A percentile compares a stretch with the other conserved stretches of the same genome.
Evolutionary conservation across 2,329 filamentous ascomycete genomes (phyloP).

Genomic region (Blastomyces parvus): DNA sequence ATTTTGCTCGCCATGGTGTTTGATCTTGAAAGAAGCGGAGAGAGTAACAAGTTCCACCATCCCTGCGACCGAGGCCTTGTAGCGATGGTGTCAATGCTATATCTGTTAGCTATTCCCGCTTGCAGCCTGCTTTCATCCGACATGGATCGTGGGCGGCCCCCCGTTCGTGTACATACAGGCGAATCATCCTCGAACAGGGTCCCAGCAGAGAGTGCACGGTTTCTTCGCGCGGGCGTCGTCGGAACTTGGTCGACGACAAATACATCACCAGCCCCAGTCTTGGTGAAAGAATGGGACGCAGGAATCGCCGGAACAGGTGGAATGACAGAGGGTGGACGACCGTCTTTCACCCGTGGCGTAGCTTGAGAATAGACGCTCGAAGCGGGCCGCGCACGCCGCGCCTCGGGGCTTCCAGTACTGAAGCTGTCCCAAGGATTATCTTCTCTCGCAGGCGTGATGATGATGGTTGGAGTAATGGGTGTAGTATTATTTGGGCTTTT

Average conservation of each 20-base stretch:
- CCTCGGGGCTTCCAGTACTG: constrained; percentile 19
- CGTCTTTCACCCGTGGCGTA: constrained; percentile 22
- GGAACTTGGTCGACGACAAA: constrained; percentile 17
- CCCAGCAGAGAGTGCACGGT: constrained; percentile 26
- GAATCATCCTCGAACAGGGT: constrained; percentile 31
- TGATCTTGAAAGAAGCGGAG: constrained; percentile 34
- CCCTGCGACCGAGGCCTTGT: constrained; percentile 38
- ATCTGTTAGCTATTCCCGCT: constrained; percentile 21
- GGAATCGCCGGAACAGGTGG: constrained; percentile 38
- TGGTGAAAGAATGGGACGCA: constrained; percentile 19
- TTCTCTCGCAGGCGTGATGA: constrained; percentile 38
- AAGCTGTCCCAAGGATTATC: constrained; percentile 28
- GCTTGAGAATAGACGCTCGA: constrained; percentile 40
- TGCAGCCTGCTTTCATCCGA: constrained; percentile 24
- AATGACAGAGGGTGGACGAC: constrained; percentile 15
- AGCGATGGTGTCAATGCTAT: constrained; percentile 29
- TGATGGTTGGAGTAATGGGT: constrained; percentile 37
- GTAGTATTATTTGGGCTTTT: constrained; percentile 24
- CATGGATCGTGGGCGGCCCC: constrained; percentile 18
- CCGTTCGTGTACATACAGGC: constrained; percentile 8
- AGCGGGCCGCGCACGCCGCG: constrained; percentile 24
- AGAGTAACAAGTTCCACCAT: constrained; percentile 42
- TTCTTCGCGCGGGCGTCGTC: constrained; percentile 19
- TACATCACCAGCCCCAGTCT: constrained; percentile 13
- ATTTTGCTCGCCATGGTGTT: constrained; percentile 26